A percentile compares a stretch with the other conserved stretches of the same genome.
phyloP scores from a whole-genome alignment of 768 basidiomycete genomes.

The Leccinellum rugosiceps region DNA sequence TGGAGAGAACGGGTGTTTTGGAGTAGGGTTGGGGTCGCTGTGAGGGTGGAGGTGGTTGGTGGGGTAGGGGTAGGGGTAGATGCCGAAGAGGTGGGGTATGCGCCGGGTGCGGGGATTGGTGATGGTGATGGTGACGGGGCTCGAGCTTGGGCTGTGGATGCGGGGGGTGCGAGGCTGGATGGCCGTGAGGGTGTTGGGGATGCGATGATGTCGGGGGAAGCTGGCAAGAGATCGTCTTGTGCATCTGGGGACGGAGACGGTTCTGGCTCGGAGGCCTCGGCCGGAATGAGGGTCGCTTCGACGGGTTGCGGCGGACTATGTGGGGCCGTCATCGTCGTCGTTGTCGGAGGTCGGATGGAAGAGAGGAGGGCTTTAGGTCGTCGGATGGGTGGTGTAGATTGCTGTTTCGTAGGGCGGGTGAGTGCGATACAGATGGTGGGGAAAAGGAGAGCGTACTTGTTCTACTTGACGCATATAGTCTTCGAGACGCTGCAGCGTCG shows the following conservation, averaged over 20 bases:
- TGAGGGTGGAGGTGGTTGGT: constrained; percentile 34
- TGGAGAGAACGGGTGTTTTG: constrained; percentile 65
- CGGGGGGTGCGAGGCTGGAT: not conserved
- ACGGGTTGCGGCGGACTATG: constrained; percentile 11
- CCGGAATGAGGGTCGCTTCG: constrained; percentile 24
- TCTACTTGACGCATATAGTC: constrained; percentile 48
- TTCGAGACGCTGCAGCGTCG: constrained; percentile 56
- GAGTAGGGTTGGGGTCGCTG: constrained; percentile 38
- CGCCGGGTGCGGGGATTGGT: constrained; percentile 6
- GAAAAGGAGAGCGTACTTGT: constrained; percentile 36
- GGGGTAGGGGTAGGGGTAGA: constrained; percentile 24
- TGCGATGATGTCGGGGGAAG: constrained; percentile 26
- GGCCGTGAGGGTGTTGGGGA: not conserved
- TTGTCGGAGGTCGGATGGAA: constrained; percentile 44
- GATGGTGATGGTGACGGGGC: constrained; percentile 14
- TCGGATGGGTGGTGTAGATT: constrained; percentile 36
- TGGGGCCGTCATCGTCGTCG: not conserved
- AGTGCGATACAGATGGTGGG: no score
- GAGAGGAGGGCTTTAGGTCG: constrained; percentile 52
- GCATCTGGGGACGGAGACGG: not conserved
- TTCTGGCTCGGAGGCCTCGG: constrained; percentile 17
- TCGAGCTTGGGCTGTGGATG: constrained; percentile 3
- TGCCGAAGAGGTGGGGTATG: not conserved
- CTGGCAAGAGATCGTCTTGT: constrained; percentile 37
- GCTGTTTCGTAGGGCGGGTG: constrained; percentile 33